phyloP scores from a whole-genome alignment of 1,284 basidiomycete species.

The Cystobasidiaceae sp. region DNA sequence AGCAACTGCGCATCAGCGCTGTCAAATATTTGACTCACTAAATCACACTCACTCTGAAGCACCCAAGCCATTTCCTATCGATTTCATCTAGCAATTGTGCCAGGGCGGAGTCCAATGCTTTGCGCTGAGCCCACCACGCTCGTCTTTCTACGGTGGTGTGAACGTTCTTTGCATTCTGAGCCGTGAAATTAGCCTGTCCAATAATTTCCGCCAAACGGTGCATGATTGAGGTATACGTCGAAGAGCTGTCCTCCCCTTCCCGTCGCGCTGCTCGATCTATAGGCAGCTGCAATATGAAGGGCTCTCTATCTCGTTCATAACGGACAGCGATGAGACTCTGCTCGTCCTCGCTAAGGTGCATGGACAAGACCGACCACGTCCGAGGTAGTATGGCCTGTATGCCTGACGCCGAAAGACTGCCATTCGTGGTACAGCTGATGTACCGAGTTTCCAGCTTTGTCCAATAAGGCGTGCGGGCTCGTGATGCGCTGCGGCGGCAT shows the following conservation, averaged over 20 bases:
- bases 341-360: constrained; percentile 74
- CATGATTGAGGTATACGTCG: constrained; percentile 67
- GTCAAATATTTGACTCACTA: too few relatives aligned
- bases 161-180: constrained; percentile 67
- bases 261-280: constrained; percentile 69
- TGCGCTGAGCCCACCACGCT: constrained; percentile 80
- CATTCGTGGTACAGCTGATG: neutral
- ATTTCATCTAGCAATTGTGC: constrained; percentile 72
- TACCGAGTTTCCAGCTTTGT: neutral
- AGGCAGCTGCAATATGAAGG: constrained; percentile 81
- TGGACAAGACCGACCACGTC: constrained; percentile 79
- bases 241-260: constrained; percentile 69
- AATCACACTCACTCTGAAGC: constrained; percentile 70
- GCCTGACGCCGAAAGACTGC: constrained; percentile 31
- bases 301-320: constrained; percentile 59
- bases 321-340: constrained; percentile 78
- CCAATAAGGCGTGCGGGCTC: neutral
- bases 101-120: constrained; percentile 69
- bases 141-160: constrained; percentile 60
- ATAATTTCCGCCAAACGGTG: constrained; percentile 76
- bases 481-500: too few relatives aligned
- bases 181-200: constrained; percentile 65
- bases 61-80: constrained; percentile 94
- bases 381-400: constrained; percentile 55
- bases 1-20: too few relatives aligned